Conservation (phyloP, 495 filamentous ascomycete species). For the Corynascus novoguineensis region DNA sequence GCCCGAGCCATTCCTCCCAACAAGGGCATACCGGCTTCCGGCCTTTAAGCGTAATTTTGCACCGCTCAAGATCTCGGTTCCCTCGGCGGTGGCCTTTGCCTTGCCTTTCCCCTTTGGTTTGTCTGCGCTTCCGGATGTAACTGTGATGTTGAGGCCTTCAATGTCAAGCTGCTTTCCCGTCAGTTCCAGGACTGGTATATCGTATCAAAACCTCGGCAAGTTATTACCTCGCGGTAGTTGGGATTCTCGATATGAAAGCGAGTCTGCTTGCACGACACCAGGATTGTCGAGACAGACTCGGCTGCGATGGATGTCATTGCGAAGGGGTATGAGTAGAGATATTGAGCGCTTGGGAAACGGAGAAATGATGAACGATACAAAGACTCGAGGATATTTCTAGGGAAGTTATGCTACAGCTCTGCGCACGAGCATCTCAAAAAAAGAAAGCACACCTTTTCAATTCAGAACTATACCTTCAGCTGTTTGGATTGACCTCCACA, state of each 20-base stretch:
- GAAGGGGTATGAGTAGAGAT: too few relatives aligned
- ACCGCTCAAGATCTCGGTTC: conserved; percentile 62
- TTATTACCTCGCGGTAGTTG: conserved; percentile 48
- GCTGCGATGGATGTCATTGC: conserved; percentile 45
- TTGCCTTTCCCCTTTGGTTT: conserved; percentile 33
- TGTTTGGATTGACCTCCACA: too few relatives aligned
- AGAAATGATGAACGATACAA: too few relatives aligned
- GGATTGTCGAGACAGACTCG: conserved; percentile 45
- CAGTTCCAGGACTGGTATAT: neutral
- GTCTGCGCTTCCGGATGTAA: conserved; percentile 42
- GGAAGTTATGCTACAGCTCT: too few relatives aligned
- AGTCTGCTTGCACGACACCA: conserved; percentile 53
- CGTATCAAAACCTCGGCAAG: neutral
- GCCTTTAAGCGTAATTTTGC: conserved; percentile 64
- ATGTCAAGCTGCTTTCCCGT: conserved; percentile 54
- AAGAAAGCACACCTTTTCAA: too few relatives aligned
- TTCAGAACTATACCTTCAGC: too few relatives aligned
- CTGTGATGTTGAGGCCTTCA: conserved; percentile 58
- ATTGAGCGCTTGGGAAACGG: too few relatives aligned
- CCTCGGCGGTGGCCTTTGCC: conserved; percentile 48
- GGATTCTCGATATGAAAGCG: conserved; percentile 51
- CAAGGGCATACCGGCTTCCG: conserved; percentile 64
- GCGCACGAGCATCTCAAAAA: too few relatives aligned
- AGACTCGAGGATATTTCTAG: too few relatives aligned
- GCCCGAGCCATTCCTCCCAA: conserved; percentile 73